phyloP scores from a whole-genome alignment of 1,284 basidiomycete genomes.

The Vanrija pseudolonga region DNA sequence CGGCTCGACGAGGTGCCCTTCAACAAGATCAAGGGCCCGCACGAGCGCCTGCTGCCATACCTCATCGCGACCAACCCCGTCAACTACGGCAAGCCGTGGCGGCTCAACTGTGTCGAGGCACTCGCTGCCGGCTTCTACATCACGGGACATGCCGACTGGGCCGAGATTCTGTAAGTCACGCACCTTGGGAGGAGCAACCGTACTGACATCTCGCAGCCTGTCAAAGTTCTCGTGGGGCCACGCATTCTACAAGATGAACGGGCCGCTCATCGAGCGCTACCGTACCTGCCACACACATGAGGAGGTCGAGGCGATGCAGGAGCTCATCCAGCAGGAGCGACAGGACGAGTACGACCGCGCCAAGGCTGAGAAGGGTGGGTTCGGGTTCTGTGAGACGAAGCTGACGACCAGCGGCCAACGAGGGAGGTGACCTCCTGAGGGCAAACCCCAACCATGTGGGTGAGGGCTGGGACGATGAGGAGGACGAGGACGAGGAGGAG shows the following conservation, averaged over 20 bases:
- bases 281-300: slow-evolving; percentile 62
- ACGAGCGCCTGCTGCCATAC: slow-evolving; percentile 87
- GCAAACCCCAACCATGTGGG: slow-evolving; percentile 58
- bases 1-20: slow-evolving; percentile 91
- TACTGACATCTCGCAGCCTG: slow-evolving; percentile 45
- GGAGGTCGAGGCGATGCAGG: slow-evolving; percentile 65
- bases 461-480: slow-evolving; percentile 29
- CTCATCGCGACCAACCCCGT: slow-evolving; percentile 88
- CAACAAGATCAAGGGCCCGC: slow-evolving; percentile 83
- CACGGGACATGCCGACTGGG: slow-evolving; percentile 75
- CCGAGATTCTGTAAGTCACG: slow-evolving; percentile 58
- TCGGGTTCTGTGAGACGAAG: slow-evolving; percentile 6
- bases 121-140: slow-evolving; percentile 90
- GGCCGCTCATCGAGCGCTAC: slow-evolving; percentile 67
- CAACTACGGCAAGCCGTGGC: slow-evolving; percentile 93
- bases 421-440: slow-evolving; percentile 55
- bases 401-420: slow-evolving; percentile 28
- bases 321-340: slow-evolving; percentile 68
- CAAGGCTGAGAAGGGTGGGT: slow-evolving; percentile 54
- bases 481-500: slow-evolving; percentile 16
- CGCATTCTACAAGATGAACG: slow-evolving; percentile 79
- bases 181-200: background rate
- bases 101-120: slow-evolving; percentile 86
- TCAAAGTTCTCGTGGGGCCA: slow-evolving; percentile 82
- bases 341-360: slow-evolving; percentile 61